Percentiles rank a stretch among this genome's conserved stretches.
Evolutionary conservation across 805 yeast genomes (phyloP).

Genomic region (Ogataea populi-albae): DNA sequence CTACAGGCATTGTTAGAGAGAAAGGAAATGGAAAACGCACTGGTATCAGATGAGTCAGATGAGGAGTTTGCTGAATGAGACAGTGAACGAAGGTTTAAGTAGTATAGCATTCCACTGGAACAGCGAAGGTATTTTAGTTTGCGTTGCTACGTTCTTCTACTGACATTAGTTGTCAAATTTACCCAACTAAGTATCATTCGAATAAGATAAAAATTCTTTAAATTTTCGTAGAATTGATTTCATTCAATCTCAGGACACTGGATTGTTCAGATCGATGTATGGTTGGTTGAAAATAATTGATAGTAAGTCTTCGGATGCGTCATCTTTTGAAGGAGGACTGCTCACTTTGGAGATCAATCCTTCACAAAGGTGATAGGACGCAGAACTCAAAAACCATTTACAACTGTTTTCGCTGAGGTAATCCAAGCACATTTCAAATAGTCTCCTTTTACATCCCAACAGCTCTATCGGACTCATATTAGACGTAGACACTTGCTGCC

Average conservation of each 20-base stretch:
- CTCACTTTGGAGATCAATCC: conserved; percentile 15
- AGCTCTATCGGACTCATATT: conserved; percentile 7
- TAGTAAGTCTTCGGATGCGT: conserved; percentile 14
- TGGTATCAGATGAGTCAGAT: conserved; percentile 64
- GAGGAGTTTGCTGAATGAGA: conserved; percentile 30
- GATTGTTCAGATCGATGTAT: conserved; percentile 1
- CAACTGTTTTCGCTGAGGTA: conserved; percentile 17
- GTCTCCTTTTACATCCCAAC: conserved; percentile 13
- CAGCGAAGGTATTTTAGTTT: too few species aligned
- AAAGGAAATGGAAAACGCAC: conserved; percentile 84
- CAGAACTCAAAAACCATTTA: conserved; percentile 33
- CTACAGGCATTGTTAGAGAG: conserved; percentile 92
- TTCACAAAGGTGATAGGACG: conserved; percentile 25
- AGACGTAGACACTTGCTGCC: conserved; percentile 13
- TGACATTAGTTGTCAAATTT: too few species aligned
- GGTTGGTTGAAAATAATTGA: conserved; percentile 14
- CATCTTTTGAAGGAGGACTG: not conserved
- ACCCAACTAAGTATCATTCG: too few species aligned
- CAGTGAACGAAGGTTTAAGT: too few species aligned
- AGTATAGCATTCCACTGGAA: too few species aligned
- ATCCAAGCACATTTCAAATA: conserved; percentile 17
- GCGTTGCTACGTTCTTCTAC: too few species aligned
- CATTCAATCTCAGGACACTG: conserved; percentile 1
- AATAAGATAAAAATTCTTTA: too few species aligned
- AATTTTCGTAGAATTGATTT: not conserved